A percentile compares a stretch with the other conserved stretches of the same genome.
Evolutionary conservation across 139 green algal genomes (phyloP).

Genomic region (Eudorina sp.): DNA sequence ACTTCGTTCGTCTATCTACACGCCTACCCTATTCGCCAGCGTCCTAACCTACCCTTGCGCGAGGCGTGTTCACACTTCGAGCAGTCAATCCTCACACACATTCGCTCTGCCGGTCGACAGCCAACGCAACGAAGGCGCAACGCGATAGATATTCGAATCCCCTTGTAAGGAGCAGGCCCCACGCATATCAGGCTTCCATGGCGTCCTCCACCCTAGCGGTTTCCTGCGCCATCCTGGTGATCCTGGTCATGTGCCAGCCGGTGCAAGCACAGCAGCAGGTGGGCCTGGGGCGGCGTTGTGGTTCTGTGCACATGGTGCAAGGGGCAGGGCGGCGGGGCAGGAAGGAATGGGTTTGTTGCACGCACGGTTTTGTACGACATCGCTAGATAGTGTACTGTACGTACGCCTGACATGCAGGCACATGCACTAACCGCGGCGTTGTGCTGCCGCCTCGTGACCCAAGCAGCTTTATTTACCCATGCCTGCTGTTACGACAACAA

Average conservation of each 20-base stretch:
- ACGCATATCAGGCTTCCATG: neutral
- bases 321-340: too few relatives aligned
- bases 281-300: too few relatives aligned
- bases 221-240: neutral
- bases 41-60: neutral
- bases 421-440: too few relatives aligned
- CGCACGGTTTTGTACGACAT: too few relatives aligned
- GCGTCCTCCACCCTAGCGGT: neutral
- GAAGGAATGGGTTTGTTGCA: too few relatives aligned
- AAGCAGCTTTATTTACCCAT: too few relatives aligned
- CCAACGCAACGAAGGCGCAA: neutral
- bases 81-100: neutral
- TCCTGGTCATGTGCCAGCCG: constrained; percentile 11
- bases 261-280: neutral
- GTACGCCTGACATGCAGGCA: too few relatives aligned
- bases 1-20: neutral
- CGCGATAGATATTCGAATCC: neutral
- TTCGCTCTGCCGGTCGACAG: neutral
- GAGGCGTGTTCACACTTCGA: neutral
- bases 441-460: too few relatives aligned
- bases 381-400: too few relatives aligned
- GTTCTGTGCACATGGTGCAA: too few relatives aligned
- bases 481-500: too few relatives aligned
- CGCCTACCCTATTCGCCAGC: neutral
- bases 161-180: neutral